These are phyloP conservation scores for Neoarthrinium moseri DNA, from an alignment of 2,329 filamentous ascomycete genomes.

Conservation along the genomic window DNA sequence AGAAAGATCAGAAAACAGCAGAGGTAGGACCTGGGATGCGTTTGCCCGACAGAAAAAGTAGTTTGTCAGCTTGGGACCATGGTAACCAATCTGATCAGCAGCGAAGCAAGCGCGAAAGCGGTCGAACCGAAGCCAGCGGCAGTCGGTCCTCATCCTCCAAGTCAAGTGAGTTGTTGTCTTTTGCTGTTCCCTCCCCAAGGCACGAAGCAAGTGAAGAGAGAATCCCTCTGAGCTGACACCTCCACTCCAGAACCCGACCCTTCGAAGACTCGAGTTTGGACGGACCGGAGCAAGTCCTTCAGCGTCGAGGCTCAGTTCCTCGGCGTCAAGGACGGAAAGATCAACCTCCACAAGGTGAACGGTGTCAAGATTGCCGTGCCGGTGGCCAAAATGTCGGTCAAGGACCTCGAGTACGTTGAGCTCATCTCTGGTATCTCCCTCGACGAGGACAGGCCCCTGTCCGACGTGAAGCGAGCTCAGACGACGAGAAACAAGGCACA, in stretches of 20 bases:
- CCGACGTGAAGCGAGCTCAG: conserved; percentile 68
- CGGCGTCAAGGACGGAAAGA: conserved; percentile 90
- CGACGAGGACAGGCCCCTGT: conserved; percentile 91
- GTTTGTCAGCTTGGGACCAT: conserved; percentile 66
- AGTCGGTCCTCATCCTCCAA: conserved; percentile 55
- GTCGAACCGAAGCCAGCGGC: conserved; percentile 50
- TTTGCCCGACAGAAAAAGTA: conserved; percentile 78
- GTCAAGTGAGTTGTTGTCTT: conserved; percentile 62
- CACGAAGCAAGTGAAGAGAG: not conserved
- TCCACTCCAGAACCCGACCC: conserved; percentile 70
- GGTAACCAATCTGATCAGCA: conserved; percentile 69
- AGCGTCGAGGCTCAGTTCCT: conserved; percentile 97
- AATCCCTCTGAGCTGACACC: not conserved
- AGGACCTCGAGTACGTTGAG: conserved; percentile 95
- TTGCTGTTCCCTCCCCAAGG: not conserved
- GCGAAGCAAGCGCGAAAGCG: conserved; percentile 69
- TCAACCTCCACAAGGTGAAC: conserved; percentile 96
- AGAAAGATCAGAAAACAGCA: conserved; percentile 62
- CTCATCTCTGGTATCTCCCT: conserved; percentile 81
- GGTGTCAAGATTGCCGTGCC: conserved; percentile 98
- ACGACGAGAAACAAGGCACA: conserved; percentile 27
- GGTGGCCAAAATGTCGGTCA: conserved; percentile 89
- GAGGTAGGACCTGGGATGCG: conserved; percentile 77
- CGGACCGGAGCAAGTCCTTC: conserved; percentile 91
- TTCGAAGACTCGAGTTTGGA: conserved; percentile 86